Evolutionary conservation across 352 stramenopile genomes (phyloP), one percentile per base, ranked within the genome.

Genomic region (Phytopythium helicoides): DNA sequence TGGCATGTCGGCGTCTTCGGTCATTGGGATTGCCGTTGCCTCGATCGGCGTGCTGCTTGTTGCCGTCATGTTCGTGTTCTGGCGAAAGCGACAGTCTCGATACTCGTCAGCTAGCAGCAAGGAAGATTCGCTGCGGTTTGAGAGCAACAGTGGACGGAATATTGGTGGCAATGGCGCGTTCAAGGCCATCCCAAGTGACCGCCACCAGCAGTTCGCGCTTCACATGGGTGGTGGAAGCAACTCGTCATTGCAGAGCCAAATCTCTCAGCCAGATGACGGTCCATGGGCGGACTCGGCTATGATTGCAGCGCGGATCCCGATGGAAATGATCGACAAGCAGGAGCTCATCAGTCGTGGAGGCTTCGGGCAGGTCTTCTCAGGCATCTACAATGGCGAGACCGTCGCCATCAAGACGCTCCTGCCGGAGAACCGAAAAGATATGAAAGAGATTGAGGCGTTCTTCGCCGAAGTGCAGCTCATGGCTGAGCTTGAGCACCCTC

Each of bases 321-420:
- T 72, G 23, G 56, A 83, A 0, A 60, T 83, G 44, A 64, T 87
- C 31, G 54, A 60, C 6, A 63, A 72, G 26, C 49, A 76, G 21
- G 53, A 66, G 26, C 62, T 81, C 4, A 54, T 87, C 42, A 76
- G 66, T 16, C 65, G 71, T 18, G 76, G 76, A 2, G 76, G 68
- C 28, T 85, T 80, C 42, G 76, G 76, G 7, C 56, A 80, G 60
- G 76, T 87, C 23, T 80, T 75, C 39, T 46, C 62, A 16, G 76
- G 63, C 0, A 54, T 54, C 18, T 89, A 83, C 55, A 70, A 73
- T 14, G 66, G 51, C 10, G 44, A 84, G 22, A 62, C 59, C 0
- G 73, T 89, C 33, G 78, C 73, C 6, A 73, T 87, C 47, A 89
- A 89, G 62, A 78, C 59, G 19, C 44, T 89, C 25, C 39, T 86